phyloP scores from a whole-genome alignment of 2,329 filamentous ascomycete species.

The Clarireedia paspali region DNA sequence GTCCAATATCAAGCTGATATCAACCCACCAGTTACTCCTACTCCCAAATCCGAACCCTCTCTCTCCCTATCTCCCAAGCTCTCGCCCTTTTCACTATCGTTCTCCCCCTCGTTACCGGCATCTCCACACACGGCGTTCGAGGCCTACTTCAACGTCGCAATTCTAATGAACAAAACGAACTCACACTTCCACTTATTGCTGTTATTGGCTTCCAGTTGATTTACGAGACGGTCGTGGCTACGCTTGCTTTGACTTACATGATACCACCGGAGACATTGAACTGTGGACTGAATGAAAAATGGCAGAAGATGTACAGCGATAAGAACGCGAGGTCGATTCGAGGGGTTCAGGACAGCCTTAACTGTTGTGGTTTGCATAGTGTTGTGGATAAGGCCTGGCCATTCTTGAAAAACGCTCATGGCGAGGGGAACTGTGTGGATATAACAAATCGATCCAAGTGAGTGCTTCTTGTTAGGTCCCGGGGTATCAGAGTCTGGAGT shows the following conservation, averaged over 20 bases:
- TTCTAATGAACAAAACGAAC: conserved; percentile 19
- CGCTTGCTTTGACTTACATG: conserved; percentile 26
- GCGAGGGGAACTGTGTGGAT: conserved; percentile 8
- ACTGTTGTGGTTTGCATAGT: conserved; percentile 58
- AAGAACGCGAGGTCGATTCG: conserved; percentile 46
- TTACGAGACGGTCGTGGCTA: conserved; percentile 28
- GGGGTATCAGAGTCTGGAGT: not conserved
- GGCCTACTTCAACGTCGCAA: conserved; percentile 18
- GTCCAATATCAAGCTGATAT: too few species aligned
- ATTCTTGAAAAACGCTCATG: conserved; percentile 33
- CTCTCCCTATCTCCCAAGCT: conserved; percentile 25
- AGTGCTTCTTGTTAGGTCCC: not conserved
- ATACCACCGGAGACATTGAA: conserved; percentile 23
- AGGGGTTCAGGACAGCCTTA: conserved; percentile 55
- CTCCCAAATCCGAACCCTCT: conserved; percentile 23
- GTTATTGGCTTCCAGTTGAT: conserved; percentile 27
- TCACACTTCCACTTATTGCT: conserved; percentile 24
- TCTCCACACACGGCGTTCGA: conserved; percentile 21
- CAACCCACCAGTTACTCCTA: conserved; percentile 21
- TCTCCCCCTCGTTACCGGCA: conserved; percentile 24
- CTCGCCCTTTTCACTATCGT: conserved; percentile 25
- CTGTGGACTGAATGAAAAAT: conserved; percentile 50
- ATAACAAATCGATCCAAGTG: conserved; percentile 8
- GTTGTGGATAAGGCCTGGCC: conserved; percentile 56
- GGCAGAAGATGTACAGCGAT: conserved; percentile 44